These are phyloP conservation scores for Cladophialophora carrionii DNA, from an alignment of 2,329 filamentous ascomycete species.

Conservation along the genomic window DNA sequence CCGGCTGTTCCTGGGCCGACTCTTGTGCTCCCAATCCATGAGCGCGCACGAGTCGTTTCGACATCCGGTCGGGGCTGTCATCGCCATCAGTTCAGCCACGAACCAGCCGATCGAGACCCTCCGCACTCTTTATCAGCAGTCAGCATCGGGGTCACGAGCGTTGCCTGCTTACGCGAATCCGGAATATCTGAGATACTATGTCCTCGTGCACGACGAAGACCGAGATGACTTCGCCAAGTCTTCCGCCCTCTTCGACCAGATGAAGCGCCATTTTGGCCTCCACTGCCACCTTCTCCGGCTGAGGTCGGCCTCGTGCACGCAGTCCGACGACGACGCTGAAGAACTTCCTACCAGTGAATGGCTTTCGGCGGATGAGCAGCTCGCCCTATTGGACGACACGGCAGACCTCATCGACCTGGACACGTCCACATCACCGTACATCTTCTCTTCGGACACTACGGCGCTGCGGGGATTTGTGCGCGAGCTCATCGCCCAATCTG, in stretches of 20 bases:
- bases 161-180: slow-evolving; percentile 85
- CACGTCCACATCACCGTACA: slow-evolving; percentile 72
- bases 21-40: slow-evolving; percentile 78
- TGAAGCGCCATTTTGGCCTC: slow-evolving; percentile 97
- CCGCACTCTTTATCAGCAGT: slow-evolving; percentile 78
- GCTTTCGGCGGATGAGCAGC: slow-evolving; percentile 84
- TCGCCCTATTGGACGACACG: slow-evolving; percentile 70
- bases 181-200: slow-evolving; percentile 93
- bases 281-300: slow-evolving; percentile 91
- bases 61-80: slow-evolving; percentile 91
- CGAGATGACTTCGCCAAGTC: slow-evolving; percentile 89
- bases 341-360: slow-evolving; percentile 84
- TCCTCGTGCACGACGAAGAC: slow-evolving; percentile 95
- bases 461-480: slow-evolving; percentile 87
- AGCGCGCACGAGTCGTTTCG: slow-evolving; percentile 89
- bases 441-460: slow-evolving; percentile 89
- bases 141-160: slow-evolving; percentile 73
- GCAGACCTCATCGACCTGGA: slow-evolving; percentile 58
- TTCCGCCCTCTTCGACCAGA: slow-evolving; percentile 90
- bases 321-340: slow-evolving; percentile 84
- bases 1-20: slow-evolving; percentile 76
- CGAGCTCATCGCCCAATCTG: slow-evolving; percentile 92
- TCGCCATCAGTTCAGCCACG: slow-evolving; percentile 91
- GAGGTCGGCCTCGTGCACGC: slow-evolving; percentile 79
- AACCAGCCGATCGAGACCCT: slow-evolving; percentile 82